Evolutionary conservation across 805 yeast genomes (phyloP).

Genomic region (Spathaspora boniae): DNA sequence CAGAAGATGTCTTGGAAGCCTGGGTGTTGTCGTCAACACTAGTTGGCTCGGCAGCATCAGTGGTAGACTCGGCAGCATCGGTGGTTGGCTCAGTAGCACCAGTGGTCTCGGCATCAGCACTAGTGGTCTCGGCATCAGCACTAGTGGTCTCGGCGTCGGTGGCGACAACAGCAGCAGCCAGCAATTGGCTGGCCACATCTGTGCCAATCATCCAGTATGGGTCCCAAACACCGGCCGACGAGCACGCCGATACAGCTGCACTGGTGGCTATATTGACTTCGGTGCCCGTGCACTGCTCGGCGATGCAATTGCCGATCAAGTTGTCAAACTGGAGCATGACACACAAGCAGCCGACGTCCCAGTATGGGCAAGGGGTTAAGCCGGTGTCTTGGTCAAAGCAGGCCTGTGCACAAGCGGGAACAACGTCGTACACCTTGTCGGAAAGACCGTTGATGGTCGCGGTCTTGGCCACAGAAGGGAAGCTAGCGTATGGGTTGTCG

Average conservation of each 20-base stretch:
- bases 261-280: constrained; percentile 25
- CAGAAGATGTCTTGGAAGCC: no score
- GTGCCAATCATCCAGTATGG: constrained; percentile 29
- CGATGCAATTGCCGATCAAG: constrained; percentile 34
- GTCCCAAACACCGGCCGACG: constrained; percentile 17
- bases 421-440: constrained; percentile 15
- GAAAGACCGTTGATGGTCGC: constrained; percentile 43
- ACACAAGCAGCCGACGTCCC: constrained; percentile 43
- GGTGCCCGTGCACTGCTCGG: constrained; percentile 28
- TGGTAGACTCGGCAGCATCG: no score
- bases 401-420: constrained; percentile 41
- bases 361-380: constrained; percentile 39
- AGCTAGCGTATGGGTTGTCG: constrained; percentile 8
- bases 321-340: constrained; percentile 33
- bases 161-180: constrained; percentile 9
- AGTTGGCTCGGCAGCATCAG: no score
- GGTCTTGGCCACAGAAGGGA: constrained; percentile 43
- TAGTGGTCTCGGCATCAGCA: not conserved
- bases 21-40: no score
- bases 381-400: constrained; percentile 32
- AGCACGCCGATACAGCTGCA: constrained; percentile 23
- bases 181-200: constrained; percentile 13
- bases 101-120: no score
- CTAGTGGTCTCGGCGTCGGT: constrained; percentile 4
- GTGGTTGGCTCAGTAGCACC: no score